Conservation (phyloP, 2,329 filamentous ascomycete species). For the Anthostomella pinea region DNA sequence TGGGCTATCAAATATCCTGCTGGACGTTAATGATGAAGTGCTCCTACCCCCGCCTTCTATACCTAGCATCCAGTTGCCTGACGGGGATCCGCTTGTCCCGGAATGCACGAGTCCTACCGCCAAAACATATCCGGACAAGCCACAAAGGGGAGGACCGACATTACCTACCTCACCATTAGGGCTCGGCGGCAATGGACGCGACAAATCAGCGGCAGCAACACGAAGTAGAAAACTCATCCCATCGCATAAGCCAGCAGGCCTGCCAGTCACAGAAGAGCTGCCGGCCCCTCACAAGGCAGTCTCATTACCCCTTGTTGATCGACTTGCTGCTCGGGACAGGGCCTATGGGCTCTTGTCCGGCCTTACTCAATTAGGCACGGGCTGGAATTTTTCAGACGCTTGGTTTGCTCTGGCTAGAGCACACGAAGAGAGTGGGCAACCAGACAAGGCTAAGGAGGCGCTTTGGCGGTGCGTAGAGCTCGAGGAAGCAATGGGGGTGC, state of each 20-base stretch:
- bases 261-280: conserved; percentile 38
- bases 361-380: conserved; percentile 78
- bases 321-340: conserved; percentile 84
- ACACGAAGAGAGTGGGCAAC: conserved; percentile 82
- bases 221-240: conserved; percentile 11
- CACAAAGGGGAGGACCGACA: conserved; percentile 7
- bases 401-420: conserved; percentile 87
- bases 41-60: conserved; percentile 58
- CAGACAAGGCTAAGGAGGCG: conserved; percentile 85
- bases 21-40: conserved; percentile 77
- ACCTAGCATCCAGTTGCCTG: conserved; percentile 39
- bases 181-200: conserved; percentile 32
- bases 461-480: conserved; percentile 98
- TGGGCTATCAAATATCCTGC: conserved; percentile 76
- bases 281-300: conserved; percentile 54
- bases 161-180: conserved; percentile 48
- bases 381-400: conserved; percentile 90
- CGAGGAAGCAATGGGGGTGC: conserved; percentile 77
- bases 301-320: conserved; percentile 70
- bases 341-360: conserved; percentile 80
- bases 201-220: conserved; percentile 8
- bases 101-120: conserved; percentile 5
- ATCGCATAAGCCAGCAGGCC: conserved; percentile 12
- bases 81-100: conserved; percentile 25
- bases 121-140: conserved; percentile 9